Percentiles rank a stretch among this genome's conserved stretches.
phyloP scores from a whole-genome alignment of 2,329 filamentous ascomycete species.

The Helotiales sp. region DNA sequence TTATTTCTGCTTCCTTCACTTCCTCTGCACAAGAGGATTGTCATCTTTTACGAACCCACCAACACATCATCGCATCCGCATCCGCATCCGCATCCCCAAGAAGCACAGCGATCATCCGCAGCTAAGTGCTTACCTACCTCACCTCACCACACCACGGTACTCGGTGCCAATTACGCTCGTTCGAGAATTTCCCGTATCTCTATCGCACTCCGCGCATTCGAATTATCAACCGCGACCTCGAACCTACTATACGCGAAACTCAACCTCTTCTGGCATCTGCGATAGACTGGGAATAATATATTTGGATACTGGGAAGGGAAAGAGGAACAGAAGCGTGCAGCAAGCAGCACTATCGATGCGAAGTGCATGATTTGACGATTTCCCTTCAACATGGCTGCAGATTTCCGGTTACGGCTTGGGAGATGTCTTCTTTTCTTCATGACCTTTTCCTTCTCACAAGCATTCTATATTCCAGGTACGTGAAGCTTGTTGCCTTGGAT shows the following conservation, averaged over 20 bases:
- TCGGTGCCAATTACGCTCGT: conserved; percentile 62
- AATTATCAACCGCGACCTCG: background rate
- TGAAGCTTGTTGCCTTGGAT: conserved; percentile 28
- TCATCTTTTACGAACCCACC: conserved; percentile 3
- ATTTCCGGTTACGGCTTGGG: conserved; percentile 43
- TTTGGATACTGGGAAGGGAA: background rate
- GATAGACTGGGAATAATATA: background rate
- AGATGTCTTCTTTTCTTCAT: conserved; percentile 55
- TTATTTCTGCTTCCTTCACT: background rate
- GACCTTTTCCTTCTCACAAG: conserved; percentile 57
- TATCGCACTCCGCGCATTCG: background rate
- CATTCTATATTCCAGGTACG: conserved; percentile 86
- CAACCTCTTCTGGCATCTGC: background rate
- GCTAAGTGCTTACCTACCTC: conserved; percentile 18
- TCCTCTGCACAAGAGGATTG: background rate
- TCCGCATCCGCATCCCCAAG: background rate
- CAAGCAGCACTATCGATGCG: conserved; percentile 6
- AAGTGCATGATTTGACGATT: conserved; percentile 27
- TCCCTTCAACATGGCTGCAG: conserved; percentile 28
- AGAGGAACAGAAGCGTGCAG: background rate
- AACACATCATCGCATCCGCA: background rate
- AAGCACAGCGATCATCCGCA: background rate
- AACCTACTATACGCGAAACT: background rate
- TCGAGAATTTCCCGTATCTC: conserved; percentile 3
- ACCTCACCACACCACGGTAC: conserved; percentile 51